These are phyloP conservation scores for Fraxinus velutina DNA, from an alignment of 305 asterid genomes.

Conservation along the genomic window DNA sequence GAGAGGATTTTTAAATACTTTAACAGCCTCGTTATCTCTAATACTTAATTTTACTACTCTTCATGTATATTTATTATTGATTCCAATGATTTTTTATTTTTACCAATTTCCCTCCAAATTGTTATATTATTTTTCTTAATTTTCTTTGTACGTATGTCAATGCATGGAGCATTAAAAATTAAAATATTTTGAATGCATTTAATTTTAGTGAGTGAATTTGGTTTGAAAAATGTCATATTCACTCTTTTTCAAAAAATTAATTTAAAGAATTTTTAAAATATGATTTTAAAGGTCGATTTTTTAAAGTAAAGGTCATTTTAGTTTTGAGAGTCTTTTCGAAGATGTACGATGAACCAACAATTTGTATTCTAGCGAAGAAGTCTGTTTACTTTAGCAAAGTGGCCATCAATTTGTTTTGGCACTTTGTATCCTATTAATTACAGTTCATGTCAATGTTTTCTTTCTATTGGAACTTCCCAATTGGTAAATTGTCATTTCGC, in stretches of 20 bases:
- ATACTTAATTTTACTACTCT: too few species aligned
- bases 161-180: too few species aligned
- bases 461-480: neutral
- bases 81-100: too few species aligned
- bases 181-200: neutral
- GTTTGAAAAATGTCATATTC: neutral
- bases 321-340: too few species aligned
- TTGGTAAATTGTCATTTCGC: neutral
- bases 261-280: too few species aligned
- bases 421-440: too few species aligned
- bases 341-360: neutral
- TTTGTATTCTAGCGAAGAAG: neutral
- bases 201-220: neutral
- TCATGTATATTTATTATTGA: too few species aligned
- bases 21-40: too few species aligned
- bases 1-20: neutral
- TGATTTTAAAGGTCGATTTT: too few species aligned
- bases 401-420: neutral
- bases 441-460: neutral
- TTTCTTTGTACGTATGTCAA: neutral
- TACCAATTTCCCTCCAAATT: neutral
- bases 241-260: neutral
- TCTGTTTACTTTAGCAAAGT: neutral
- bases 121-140: too few species aligned
- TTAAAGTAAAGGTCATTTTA: too few species aligned